Evolutionary conservation across 176 grass and related monocot genomes (phyloP).

Genomic region (Oryza meyeriana): DNA sequence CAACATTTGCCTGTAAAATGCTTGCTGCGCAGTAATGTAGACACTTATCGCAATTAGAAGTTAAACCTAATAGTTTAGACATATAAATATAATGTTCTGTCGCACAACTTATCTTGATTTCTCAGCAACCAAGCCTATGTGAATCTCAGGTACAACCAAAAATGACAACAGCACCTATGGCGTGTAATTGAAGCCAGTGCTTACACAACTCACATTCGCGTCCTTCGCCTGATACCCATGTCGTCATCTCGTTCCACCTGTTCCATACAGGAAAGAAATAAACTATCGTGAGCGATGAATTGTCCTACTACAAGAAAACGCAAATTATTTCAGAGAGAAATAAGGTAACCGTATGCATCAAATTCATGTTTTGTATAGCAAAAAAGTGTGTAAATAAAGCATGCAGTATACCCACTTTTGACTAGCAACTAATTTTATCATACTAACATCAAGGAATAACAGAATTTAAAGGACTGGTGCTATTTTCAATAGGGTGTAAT

Average conservation of each 20-base stretch:
- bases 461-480: neutral
- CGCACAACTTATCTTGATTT: neutral
- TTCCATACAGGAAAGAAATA: neutral
- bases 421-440: neutral
- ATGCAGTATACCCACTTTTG: neutral
- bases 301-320: neutral
- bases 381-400: neutral
- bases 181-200: neutral
- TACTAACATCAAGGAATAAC: neutral
- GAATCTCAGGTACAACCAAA: slow-evolving; percentile 6
- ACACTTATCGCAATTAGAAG: neutral
- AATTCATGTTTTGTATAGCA: neutral
- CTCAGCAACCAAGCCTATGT: neutral
- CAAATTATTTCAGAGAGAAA: neutral
- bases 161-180: neutral
- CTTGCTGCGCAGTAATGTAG: neutral
- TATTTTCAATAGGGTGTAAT: neutral
- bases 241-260: slow-evolving; percentile 50
- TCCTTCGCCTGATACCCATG: slow-evolving; percentile 14
- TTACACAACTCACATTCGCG: slow-evolving; percentile 8
- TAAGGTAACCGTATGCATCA: neutral
- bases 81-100: neutral
- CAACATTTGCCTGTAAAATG: neutral
- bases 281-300: neutral
- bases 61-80: neutral